Base-by-base conservation (phyloP, 2,329 filamentous ascomycete genomes). In the Scedosporium minutisporum region DNA sequence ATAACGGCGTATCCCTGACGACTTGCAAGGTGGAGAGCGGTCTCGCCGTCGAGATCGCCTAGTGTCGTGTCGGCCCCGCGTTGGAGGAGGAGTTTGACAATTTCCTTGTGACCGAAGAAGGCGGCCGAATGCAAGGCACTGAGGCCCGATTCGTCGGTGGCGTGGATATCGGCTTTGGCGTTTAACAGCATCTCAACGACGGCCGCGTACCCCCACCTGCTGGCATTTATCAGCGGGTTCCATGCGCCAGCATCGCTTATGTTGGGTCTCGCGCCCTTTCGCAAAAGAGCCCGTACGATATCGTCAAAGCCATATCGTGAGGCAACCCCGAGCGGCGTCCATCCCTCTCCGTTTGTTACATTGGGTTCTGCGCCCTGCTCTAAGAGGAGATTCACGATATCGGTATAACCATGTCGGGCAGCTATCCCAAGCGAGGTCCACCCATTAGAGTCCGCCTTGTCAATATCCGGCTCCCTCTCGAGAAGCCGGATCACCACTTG, bases 271-370 rank as follows among this genome's bases (percentile, higher is more conserved):
- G 51, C 51, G 51, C 51, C 51, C 51, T 27, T 23, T 12, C 12
- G 51, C 14, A 55, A 27, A 23, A 55, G 51, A 16, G 51, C 51
- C 4, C 51, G 51, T 1, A 55, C 51, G 12, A 55, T 55, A 14
- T 55, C 51, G 21, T 55, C 51, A 27, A 55, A 55, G 12, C 51
- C 51, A 14, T 55, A 55, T 14, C 51, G 51, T 2, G 51, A 16
- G 12, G 51, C 51, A 14, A 55, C 51, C 21, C 23, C 51, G 1
- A 71, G 68, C 69, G 66, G 53, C 65, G 63, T 66, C 63, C 66
- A 65, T 44, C 55, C 67, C 38, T 63, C 63, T 27, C 63, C 67
- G 38, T 67, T 67, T 55, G 41, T 66, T 18, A 64, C 63, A 21
- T 46, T 69, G 57, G 66, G 66, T 42, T 67, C 65, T 33, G 62